Conservation (phyloP, 805 yeast species). For the Komagataella pseudopastoris region DNA sequence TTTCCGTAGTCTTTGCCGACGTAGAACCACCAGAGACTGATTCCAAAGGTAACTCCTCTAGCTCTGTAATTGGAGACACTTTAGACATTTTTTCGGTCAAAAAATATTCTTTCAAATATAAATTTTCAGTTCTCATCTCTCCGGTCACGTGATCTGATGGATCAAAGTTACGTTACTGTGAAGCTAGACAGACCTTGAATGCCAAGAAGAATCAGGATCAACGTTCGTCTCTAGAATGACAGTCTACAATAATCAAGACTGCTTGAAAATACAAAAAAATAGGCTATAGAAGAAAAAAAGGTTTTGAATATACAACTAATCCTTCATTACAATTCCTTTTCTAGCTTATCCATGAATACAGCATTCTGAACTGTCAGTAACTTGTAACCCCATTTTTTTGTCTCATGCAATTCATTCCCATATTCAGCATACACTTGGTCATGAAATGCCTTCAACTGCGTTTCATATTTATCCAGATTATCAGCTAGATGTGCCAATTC, state of each 20-base stretch:
- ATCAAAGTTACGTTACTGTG: too few species aligned
- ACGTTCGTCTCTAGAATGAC: too few species aligned
- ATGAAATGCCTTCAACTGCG: not conserved
- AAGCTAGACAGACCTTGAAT: too few species aligned
- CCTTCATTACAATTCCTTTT: not conserved
- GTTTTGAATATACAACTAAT: too few species aligned
- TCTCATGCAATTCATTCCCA: not conserved
- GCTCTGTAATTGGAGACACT: not conserved
- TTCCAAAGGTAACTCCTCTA: not conserved
- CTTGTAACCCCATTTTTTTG: not conserved
- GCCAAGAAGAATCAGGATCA: too few species aligned
- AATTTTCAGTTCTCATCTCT: too few species aligned
- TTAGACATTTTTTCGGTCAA: not conserved
- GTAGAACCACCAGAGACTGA: not conserved
- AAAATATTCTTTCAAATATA: too few species aligned
- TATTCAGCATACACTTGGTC: not conserved
- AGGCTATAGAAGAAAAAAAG: not conserved
- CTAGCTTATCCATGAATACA: not conserved
- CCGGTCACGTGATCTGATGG: too few species aligned
- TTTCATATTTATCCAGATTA: not conserved
- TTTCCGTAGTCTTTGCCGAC: not conserved
- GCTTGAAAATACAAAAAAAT: not conserved
- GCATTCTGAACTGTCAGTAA: not conserved
- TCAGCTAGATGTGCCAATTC: constrained; percentile 7
- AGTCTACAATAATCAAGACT: too few species aligned